Evolutionary conservation across 208 protist species (phyloP).

Genomic region (Strigomonas culicis): DNA sequence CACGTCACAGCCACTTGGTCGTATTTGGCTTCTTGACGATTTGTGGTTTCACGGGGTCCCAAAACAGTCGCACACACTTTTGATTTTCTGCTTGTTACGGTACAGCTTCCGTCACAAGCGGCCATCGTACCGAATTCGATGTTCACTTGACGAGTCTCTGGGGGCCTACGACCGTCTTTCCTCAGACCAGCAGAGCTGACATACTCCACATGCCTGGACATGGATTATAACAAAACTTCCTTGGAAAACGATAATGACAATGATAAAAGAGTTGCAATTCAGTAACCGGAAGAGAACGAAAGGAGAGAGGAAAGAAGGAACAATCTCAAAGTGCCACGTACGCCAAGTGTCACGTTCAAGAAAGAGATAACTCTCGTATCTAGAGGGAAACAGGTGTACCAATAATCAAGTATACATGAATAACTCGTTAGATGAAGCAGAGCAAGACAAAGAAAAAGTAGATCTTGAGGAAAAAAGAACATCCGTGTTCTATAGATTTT

Average conservation of each 20-base stretch:
- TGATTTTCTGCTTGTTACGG: constrained; percentile 41
- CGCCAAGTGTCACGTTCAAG: no score
- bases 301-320: not conserved
- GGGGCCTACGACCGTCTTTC: constrained; percentile 70
- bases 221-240: not conserved
- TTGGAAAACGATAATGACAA: no score
- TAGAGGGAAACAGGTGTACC: not conserved
- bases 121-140: constrained; percentile 66
- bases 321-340: no score
- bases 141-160: constrained; percentile 49
- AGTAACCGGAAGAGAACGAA: constrained; percentile 4
- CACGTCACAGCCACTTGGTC: constrained; percentile 76
- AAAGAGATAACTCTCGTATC: not conserved
- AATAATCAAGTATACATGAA: not conserved
- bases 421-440: not conserved
- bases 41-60: constrained; percentile 59
- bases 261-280: no score
- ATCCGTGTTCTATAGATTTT: not conserved
- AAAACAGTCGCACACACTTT: constrained; percentile 71
- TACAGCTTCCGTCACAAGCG: constrained; percentile 76
- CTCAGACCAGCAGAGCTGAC: constrained; percentile 78
- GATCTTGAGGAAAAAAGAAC: constrained; percentile 1
- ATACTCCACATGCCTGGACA: constrained; percentile 78
- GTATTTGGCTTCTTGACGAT: constrained; percentile 48
- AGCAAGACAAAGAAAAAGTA: not conserved